A percentile compares a stretch with the other conserved stretches of the same genome.
These are phyloP conservation scores for Quercus robur DNA, from an alignment of 306 rosid species.

Conservation along the genomic window DNA sequence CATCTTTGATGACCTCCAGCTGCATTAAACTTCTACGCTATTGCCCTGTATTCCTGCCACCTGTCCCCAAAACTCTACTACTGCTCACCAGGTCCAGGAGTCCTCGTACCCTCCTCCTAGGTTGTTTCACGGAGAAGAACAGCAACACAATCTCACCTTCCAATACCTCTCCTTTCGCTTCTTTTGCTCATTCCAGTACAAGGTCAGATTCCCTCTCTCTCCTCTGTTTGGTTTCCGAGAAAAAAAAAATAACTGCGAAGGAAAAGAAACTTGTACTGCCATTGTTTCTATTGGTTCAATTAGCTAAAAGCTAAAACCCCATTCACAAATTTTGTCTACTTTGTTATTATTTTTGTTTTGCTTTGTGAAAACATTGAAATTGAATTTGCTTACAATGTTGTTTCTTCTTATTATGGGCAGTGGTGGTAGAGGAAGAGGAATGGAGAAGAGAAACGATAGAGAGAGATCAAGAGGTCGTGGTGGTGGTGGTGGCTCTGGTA, in stretches of 20 bases:
- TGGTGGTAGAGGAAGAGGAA: slow-evolving; percentile 49
- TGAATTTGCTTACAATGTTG: background rate
- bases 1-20: slow-evolving; percentile 16
- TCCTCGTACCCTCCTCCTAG: background rate
- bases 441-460: slow-evolving; percentile 44
- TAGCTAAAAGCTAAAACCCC: no score
- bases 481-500: slow-evolving; percentile 51
- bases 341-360: background rate
- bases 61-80: slow-evolving; percentile 13
- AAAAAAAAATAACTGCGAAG: background rate
- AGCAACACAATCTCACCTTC: background rate
- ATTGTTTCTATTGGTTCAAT: no score
- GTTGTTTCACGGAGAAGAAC: slow-evolving; percentile 36
- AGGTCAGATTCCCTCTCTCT: slow-evolving; percentile 27
- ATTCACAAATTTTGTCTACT: no score
- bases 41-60: slow-evolving; percentile 40
- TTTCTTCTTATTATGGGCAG: slow-evolving; percentile 23
- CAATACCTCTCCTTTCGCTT: slow-evolving; percentile 29
- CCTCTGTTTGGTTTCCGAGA: background rate
- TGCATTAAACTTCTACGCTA: slow-evolving; percentile 35
- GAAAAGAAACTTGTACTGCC: background rate
- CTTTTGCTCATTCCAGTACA: slow-evolving; percentile 36
- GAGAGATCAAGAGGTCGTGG: slow-evolving; percentile 53
- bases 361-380: background rate
- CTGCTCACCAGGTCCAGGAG: background rate